Evolutionary conservation across 441 rosid genomes (phyloP).

Genomic region (Erodium trifolium): DNA sequence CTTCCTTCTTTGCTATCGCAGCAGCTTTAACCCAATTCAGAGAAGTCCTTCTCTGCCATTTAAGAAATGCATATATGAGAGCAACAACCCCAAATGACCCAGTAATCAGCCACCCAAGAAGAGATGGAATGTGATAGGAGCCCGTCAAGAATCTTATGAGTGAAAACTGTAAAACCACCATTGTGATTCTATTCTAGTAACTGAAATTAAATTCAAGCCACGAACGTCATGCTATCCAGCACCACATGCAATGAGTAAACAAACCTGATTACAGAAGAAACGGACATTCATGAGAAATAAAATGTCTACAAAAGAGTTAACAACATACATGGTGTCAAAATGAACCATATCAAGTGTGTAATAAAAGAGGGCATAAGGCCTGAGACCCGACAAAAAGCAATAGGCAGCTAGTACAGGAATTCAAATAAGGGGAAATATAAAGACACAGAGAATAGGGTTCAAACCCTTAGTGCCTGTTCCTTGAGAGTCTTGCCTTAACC

Average conservation of each 20-base stretch:
- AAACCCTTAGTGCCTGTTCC: not conserved
- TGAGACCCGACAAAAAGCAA: not conserved
- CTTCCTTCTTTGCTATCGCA: slow-evolving; percentile 45
- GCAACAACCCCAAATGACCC: slow-evolving; percentile 36
- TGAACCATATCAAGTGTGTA: not conserved
- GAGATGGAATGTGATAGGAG: slow-evolving; percentile 27
- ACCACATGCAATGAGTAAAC: not conserved
- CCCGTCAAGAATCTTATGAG: slow-evolving; percentile 28
- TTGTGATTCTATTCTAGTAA: slow-evolving; percentile 19
- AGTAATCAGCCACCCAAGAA: slow-evolving; percentile 41
- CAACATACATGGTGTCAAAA: not conserved
- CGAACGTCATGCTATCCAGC: slow-evolving; percentile 6
- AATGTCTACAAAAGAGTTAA: slow-evolving; percentile 4
- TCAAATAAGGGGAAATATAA: not conserved
- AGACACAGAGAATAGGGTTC: not conserved
- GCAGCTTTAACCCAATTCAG: slow-evolving; percentile 55
- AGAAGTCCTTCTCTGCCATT: slow-evolving; percentile 50
- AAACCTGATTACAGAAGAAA: slow-evolving; percentile 8
- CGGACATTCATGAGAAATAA: not conserved
- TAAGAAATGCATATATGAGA: slow-evolving; percentile 35
- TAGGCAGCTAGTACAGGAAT: not conserved
- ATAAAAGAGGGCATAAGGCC: no score
- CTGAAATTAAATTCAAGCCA: not conserved
- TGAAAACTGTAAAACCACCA: slow-evolving; percentile 37
- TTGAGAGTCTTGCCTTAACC: not conserved